phyloP scores from a whole-genome alignment of 176 grass and related monocot genomes.

The Rhynchospora pubera region DNA sequence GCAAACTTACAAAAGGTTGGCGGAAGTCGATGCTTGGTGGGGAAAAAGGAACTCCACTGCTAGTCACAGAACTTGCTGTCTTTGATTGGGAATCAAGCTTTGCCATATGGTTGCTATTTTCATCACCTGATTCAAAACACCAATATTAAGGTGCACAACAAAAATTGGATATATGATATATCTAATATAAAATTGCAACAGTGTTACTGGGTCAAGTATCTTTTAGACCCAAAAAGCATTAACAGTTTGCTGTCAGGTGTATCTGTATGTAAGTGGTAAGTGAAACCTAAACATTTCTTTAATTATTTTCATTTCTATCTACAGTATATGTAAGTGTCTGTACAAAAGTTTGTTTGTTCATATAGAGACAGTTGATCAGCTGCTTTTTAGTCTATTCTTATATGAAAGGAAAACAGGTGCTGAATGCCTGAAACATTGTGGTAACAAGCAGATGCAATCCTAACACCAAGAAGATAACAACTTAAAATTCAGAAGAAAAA shows the following conservation, averaged over 20 bases:
- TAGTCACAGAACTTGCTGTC: background rate
- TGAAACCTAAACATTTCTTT: background rate
- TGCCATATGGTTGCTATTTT: background rate
- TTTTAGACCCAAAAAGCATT: background rate
- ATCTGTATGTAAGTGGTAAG: background rate
- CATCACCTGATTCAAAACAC: background rate
- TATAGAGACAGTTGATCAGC: background rate
- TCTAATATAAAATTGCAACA: background rate
- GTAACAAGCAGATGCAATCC: background rate
- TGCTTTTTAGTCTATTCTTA: background rate
- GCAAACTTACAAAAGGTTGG: slow-evolving; percentile 8
- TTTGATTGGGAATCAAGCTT: background rate
- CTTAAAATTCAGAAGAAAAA: background rate
- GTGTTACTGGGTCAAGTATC: background rate
- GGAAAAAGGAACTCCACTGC: background rate
- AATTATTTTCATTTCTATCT: background rate
- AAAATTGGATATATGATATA: background rate
- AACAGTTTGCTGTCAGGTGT: background rate
- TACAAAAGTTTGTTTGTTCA: background rate
- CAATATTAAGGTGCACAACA: background rate
- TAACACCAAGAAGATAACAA: background rate
- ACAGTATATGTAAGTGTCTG: background rate
- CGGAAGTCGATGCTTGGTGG: background rate
- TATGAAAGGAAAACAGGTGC: background rate
- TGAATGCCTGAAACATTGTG: background rate